phyloP scores from a whole-genome alignment of 768 basidiomycete genomes.

The Boletus coccyginus region DNA sequence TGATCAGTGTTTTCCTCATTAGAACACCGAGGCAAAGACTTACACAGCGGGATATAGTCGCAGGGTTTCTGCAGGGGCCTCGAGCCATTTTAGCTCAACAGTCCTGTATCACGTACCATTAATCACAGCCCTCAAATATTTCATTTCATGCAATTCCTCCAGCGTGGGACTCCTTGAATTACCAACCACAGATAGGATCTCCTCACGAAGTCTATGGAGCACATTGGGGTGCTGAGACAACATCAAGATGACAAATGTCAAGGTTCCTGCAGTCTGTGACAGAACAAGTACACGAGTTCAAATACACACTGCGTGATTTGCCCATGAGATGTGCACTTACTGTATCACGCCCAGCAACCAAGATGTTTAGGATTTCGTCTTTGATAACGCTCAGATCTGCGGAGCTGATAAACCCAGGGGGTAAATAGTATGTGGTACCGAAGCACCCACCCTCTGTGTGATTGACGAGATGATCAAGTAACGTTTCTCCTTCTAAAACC shows the following conservation, averaged over 20 bases:
- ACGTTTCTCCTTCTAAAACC: constrained; percentile 24
- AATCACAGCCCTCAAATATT: constrained; percentile 40
- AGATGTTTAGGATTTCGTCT: constrained; percentile 37
- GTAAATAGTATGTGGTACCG: background rate
- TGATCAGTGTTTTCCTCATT: constrained; percentile 1
- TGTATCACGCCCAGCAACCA: constrained; percentile 37
- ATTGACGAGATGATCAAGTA: constrained; percentile 31
- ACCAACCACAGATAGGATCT: constrained; percentile 30
- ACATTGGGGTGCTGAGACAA: constrained; percentile 30
- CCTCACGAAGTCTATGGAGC: constrained; percentile 30
- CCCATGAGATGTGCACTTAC: constrained; percentile 9
- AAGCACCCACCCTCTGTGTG: constrained; percentile 24
- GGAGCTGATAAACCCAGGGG: background rate
- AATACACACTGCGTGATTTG: background rate
- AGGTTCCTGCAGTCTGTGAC: constrained; percentile 28
- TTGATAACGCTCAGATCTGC: constrained; percentile 31
- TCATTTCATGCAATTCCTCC: constrained; percentile 36
- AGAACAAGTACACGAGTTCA: background rate
- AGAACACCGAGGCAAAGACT: background rate
- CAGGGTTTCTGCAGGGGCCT: constrained; percentile 27
- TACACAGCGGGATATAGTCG: constrained; percentile 34
- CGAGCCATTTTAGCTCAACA: background rate
- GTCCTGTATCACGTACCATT: constrained; percentile 21
- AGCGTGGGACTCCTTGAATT: constrained; percentile 25
- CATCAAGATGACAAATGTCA: constrained; percentile 31